Conservation (phyloP, 129 eudicot species). For the Glebionis coronaria region DNA sequence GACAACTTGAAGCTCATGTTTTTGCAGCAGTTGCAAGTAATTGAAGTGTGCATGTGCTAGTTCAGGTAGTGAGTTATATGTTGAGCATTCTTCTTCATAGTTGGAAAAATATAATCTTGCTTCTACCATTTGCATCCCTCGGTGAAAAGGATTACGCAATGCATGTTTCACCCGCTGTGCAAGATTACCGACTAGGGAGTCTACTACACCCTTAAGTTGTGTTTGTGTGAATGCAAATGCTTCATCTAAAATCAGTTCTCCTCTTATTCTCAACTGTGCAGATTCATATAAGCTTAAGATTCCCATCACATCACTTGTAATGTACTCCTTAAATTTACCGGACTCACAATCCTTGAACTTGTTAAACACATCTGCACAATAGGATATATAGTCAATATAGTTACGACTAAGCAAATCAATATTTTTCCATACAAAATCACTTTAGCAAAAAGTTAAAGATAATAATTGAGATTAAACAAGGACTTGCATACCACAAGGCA, state of each 20-base stretch:
- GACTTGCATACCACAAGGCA: neutral
- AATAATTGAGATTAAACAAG: neutral
- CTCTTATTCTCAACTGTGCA: neutral
- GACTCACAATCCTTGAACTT: neutral
- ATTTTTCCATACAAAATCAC: too few relatives aligned
- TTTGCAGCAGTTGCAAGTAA: neutral
- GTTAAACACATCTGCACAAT: neutral
- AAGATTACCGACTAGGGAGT: neutral
- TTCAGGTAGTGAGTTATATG: neutral
- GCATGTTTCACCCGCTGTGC: slow-evolving; percentile 2
- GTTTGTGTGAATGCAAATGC: neutral
- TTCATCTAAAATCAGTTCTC: neutral
- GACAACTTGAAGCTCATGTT: neutral
- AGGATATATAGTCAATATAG: too few relatives aligned
- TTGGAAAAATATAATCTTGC: slow-evolving; percentile 1
- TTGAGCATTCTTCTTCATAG: slow-evolving; percentile 6
- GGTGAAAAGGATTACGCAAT: neutral
- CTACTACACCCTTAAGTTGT: neutral
- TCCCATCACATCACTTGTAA: neutral
- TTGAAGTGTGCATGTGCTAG: slow-evolving; percentile 1
- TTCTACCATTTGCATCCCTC: neutral
- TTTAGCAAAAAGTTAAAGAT: neutral
- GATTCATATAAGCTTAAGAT: neutral
- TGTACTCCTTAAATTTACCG: neutral
- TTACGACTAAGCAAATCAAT: too few relatives aligned